A percentile compares a stretch with the other conserved stretches of the same genome.
phyloP scores from a whole-genome alignment of 2,329 filamentous ascomycete genomes.

The Stachybotrys echinatus region DNA sequence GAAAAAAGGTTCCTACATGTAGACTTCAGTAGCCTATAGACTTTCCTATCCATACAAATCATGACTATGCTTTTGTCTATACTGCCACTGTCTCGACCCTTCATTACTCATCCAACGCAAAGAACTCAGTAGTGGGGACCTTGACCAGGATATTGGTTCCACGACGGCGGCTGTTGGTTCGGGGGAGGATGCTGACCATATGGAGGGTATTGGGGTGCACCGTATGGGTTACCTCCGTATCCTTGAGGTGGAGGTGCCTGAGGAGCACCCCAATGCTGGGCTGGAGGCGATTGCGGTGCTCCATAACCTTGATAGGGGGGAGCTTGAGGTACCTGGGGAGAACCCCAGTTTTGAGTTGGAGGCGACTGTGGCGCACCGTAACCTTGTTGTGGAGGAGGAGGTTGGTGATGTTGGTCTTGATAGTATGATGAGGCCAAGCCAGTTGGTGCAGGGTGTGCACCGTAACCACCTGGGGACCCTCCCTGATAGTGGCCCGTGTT shows the following conservation, averaged over 20 bases:
- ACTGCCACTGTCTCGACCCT: background rate
- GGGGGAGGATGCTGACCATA: slow-evolving; percentile 15
- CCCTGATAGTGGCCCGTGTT: slow-evolving; percentile 19
- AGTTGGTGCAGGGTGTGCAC: slow-evolving; percentile 23
- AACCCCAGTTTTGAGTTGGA: slow-evolving; percentile 21
- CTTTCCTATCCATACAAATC: background rate
- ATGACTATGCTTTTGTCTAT: background rate
- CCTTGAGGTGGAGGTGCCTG: slow-evolving; percentile 18
- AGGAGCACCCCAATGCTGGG: slow-evolving; percentile 19
- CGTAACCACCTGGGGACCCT: slow-evolving; percentile 15
- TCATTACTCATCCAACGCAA: background rate
- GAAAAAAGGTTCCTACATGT: too few relatives aligned
- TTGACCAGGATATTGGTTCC: slow-evolving; percentile 33
- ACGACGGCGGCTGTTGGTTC: slow-evolving; percentile 19
- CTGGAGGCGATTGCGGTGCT: slow-evolving; percentile 16
- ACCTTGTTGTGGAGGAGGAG: slow-evolving; percentile 19
- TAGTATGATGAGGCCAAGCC: slow-evolving; percentile 24
- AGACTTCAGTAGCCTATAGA: background rate
- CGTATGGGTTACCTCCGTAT: slow-evolving; percentile 19
- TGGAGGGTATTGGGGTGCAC: slow-evolving; percentile 12
- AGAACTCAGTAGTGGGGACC: slow-evolving; percentile 22
- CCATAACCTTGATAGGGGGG: slow-evolving; percentile 17
- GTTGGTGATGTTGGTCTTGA: slow-evolving; percentile 15
- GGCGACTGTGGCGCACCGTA: slow-evolving; percentile 18
- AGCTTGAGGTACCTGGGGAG: slow-evolving; percentile 11